These are phyloP conservation scores for Yamadazyma atmosphaerica DNA, from an alignment of 1,139 yeast species.

Conservation along the genomic window DNA sequence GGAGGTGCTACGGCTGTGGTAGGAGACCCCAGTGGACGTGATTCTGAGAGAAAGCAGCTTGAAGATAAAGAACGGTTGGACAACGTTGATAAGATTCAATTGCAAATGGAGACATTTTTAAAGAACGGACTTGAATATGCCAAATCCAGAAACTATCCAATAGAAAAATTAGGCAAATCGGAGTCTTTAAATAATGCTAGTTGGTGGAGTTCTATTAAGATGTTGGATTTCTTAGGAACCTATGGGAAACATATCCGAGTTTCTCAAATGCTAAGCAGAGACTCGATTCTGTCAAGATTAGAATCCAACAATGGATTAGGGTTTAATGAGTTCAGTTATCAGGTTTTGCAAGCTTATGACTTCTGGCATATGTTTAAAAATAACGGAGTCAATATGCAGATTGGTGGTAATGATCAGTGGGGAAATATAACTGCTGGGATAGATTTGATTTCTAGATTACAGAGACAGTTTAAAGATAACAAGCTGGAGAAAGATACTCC, in stretches of 20 bases:
- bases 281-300: slow-evolving; percentile 77
- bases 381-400: slow-evolving; percentile 66
- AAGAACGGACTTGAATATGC: slow-evolving; percentile 65
- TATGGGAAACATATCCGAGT: slow-evolving; percentile 83
- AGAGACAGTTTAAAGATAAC: slow-evolving; percentile 20
- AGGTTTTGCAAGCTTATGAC: slow-evolving; percentile 89
- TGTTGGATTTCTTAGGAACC: slow-evolving; percentile 73
- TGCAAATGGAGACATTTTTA: slow-evolving; percentile 65
- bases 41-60: slow-evolving; percentile 67
- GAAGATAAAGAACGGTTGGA: slow-evolving; percentile 48
- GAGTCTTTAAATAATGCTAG: slow-evolving; percentile 60
- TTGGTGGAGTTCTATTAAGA: slow-evolving; percentile 83
- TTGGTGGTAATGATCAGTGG: slow-evolving; percentile 99
- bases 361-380: slow-evolving; percentile 76
- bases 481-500: slow-evolving; percentile 17
- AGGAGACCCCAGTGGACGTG: slow-evolving; percentile 96
- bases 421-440: slow-evolving; percentile 97
- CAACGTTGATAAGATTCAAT: slow-evolving; percentile 63
- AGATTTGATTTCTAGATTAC: slow-evolving; percentile 74
- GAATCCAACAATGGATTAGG: slow-evolving; percentile 77
- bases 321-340: slow-evolving; percentile 91
- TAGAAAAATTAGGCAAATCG: slow-evolving; percentile 37
- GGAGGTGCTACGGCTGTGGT: slow-evolving; percentile 99
- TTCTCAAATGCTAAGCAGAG: slow-evolving; percentile 85
- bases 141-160: slow-evolving; percentile 50